Evolutionary conservation across 2,329 filamentous ascomycete genomes (phyloP).

Genomic region (Berkeleyomyces rouxiae): DNA sequence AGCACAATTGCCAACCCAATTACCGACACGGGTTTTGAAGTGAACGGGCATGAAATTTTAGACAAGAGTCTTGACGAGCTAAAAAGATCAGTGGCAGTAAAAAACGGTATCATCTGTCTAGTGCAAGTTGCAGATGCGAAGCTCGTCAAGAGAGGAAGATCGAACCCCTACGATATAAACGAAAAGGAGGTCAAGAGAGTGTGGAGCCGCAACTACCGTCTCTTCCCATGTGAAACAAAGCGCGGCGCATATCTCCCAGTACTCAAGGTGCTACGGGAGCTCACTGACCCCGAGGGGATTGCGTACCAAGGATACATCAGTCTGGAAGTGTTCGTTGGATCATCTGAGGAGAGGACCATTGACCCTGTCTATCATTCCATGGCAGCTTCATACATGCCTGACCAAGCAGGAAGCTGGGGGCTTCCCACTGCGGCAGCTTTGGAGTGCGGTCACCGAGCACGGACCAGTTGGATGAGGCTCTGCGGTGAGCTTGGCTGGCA

Average conservation of each 20-base stretch:
- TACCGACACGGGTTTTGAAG: not conserved
- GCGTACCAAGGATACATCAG: constrained; percentile 16
- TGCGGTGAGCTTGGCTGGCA: constrained; percentile 14
- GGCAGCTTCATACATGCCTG: not conserved
- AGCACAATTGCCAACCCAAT: constrained; percentile 4
- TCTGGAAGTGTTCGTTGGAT: constrained; percentile 15
- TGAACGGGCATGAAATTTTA: not conserved
- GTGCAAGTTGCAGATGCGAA: constrained; percentile 17
- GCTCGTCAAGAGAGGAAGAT: constrained; percentile 1
- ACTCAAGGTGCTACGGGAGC: constrained; percentile 20
- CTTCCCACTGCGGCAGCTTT: constrained; percentile 7
- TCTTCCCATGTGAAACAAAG: constrained; percentile 15
- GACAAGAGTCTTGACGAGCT: not conserved
- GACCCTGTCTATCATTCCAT: not conserved
- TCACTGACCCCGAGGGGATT: constrained; percentile 8
- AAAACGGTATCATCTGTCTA: constrained; percentile 12
- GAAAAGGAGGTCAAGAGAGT: constrained; percentile 12
- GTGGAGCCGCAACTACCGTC: constrained; percentile 15
- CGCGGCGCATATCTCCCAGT: constrained; percentile 18
- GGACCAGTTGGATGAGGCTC: constrained; percentile 14
- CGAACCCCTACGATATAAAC: constrained; percentile 8
- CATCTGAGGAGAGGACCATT: not conserved
- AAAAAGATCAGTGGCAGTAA: not conserved
- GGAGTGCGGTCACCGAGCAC: constrained; percentile 12
- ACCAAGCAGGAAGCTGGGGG: constrained; percentile 3